phyloP scores from a whole-genome alignment of 148 eudicot species.

The Fagopyrum esculentum region DNA sequence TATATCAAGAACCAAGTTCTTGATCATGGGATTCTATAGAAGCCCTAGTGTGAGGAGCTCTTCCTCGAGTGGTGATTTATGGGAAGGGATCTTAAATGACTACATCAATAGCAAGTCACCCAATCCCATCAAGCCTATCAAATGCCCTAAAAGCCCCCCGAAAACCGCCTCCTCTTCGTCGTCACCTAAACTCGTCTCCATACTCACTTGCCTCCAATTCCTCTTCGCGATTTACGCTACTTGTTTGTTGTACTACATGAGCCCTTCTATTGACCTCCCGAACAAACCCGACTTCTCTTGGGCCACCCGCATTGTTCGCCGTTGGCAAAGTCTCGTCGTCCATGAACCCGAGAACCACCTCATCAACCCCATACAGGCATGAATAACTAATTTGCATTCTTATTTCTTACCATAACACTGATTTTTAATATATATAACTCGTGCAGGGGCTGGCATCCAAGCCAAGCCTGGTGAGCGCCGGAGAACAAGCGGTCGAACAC shows the following conservation, averaged over 20 bases:
- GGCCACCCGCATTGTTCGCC: slow-evolving; percentile 27
- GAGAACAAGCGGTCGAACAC: no score
- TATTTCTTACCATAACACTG: no score
- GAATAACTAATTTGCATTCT: no score
- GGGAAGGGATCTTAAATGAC: slow-evolving; percentile 6
- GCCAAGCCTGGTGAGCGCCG: background rate
- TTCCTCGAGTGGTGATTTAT: slow-evolving; percentile 10
- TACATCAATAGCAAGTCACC: background rate
- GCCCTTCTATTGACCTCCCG: slow-evolving; percentile 65
- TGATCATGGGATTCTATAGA: slow-evolving; percentile 7
- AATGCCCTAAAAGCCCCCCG: slow-evolving; percentile 19
- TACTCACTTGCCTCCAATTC: slow-evolving; percentile 80
- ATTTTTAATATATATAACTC: no score
- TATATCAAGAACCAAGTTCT: no score
- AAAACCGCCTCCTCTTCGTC: no score
- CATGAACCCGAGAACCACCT: slow-evolving; percentile 48
- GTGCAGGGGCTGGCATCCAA: background rate
- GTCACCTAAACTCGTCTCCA: slow-evolving; percentile 47
- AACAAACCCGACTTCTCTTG: slow-evolving; percentile 76
- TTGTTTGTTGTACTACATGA: slow-evolving; percentile 72
- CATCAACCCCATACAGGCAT: slow-evolving; percentile 52
- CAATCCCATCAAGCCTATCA: background rate
- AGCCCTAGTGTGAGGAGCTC: slow-evolving; percentile 2
- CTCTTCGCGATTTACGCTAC: slow-evolving; percentile 86
- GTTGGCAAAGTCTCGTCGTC: slow-evolving; percentile 17